A percentile compares a stretch with the other conserved stretches of the same genome.
phyloP scores from a whole-genome alignment of 257 asterid species.

The Solanum boliviense region DNA sequence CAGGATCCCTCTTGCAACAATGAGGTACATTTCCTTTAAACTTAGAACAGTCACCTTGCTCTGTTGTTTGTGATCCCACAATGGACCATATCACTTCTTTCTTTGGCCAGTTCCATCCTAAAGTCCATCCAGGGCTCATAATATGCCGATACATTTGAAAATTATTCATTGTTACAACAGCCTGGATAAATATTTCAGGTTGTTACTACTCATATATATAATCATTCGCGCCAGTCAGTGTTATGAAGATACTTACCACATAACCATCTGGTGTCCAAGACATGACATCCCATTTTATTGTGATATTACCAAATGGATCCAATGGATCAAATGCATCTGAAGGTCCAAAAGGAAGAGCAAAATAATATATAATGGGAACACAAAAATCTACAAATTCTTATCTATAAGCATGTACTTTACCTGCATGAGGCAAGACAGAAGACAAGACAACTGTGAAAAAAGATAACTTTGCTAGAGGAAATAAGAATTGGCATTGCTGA shows the following conservation, averaged over 20 bases:
- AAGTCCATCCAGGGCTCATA: conserved; percentile 68
- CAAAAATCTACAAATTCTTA: not conserved
- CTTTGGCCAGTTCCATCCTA: conserved; percentile 74
- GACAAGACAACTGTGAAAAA: conserved; percentile 18
- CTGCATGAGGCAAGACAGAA: conserved; percentile 28
- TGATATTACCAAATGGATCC: conserved; percentile 80
- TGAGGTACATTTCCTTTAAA: conserved; percentile 66
- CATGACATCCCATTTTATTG: conserved; percentile 69
- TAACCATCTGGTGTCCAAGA: conserved; percentile 81
- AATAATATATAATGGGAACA: not conserved
- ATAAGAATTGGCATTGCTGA: not conserved
- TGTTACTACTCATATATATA: not conserved
- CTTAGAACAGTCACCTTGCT: conserved; percentile 77
- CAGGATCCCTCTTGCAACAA: conserved; percentile 54
- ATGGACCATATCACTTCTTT: conserved; percentile 76
- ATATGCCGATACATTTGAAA: conserved; percentile 66
- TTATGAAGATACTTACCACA: conserved; percentile 34
- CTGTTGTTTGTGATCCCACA: conserved; percentile 72
- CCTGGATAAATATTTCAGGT: conserved; percentile 17
- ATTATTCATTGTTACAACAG: conserved; percentile 63
- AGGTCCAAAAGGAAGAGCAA: not conserved
- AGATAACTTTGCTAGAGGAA: conserved; percentile 4
- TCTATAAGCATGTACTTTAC: conserved; percentile 1
- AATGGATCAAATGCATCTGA: conserved; percentile 64
- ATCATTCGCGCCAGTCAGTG: not conserved